Evolutionary conservation across 208 protist genomes (phyloP).

Genomic region (Acanthamoeba culbertsoni): DNA sequence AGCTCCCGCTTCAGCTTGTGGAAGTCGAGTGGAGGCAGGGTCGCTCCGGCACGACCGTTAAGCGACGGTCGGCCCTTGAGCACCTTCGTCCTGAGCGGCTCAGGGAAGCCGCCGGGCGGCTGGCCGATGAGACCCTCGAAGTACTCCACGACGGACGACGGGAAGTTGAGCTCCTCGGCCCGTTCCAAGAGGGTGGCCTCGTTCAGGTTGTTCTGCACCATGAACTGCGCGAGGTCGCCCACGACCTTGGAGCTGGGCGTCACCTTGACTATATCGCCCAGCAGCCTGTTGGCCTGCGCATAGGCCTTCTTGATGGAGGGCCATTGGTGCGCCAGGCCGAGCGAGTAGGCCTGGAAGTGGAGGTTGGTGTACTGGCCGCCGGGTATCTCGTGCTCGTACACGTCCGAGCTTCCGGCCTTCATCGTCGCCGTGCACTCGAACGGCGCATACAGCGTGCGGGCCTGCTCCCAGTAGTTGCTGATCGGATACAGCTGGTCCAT

Average conservation of each 20-base stretch:
- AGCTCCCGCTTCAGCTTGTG: conserved; percentile 68
- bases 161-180: conserved; percentile 79
- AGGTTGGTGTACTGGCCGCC: conserved; percentile 89
- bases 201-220: conserved; percentile 82
- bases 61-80: conserved; percentile 62
- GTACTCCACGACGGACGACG: conserved; percentile 82
- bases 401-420: conserved; percentile 73
- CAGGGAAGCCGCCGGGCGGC: conserved; percentile 83
- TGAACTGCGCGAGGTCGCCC: conserved; percentile 89
- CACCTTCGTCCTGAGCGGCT: conserved; percentile 72
- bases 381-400: conserved; percentile 84
- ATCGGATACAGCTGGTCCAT: conserved; percentile 60
- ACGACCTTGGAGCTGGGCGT: conserved; percentile 87
- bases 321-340: conserved; percentile 74
- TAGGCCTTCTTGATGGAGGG: conserved; percentile 78
- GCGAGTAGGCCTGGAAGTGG: conserved; percentile 81
- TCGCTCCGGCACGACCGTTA: conserved; percentile 77
- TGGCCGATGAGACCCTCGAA: conserved; percentile 82
- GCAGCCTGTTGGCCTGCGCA: conserved; percentile 63
- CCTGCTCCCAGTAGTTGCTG: conserved; percentile 72
- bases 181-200: conserved; percentile 68
- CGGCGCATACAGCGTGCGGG: conserved; percentile 78
- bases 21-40: conserved; percentile 80
- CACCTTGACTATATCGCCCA: conserved; percentile 84
- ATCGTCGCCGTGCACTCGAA: conserved; percentile 79